Percentiles rank a stretch among this genome's conserved stretches.
Conservation (phyloP, 2,329 filamentous ascomycete species). For the Neocatenulostroma microsporum region DNA sequence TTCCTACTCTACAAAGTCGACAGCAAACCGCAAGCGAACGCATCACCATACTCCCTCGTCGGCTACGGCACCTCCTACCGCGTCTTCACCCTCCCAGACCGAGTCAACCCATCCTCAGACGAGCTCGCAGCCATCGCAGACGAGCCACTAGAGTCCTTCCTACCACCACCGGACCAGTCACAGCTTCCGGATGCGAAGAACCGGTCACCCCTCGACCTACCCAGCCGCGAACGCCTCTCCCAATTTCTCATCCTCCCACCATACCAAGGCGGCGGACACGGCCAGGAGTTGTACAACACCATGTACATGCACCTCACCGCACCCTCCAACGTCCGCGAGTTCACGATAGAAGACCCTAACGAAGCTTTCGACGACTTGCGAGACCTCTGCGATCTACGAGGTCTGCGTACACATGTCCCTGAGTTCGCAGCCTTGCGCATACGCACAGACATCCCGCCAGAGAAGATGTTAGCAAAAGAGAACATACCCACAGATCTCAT, state of each 20-base stretch:
- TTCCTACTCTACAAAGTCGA: constrained; percentile 56
- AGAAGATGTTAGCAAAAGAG: constrained; percentile 42
- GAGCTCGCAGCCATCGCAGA: constrained; percentile 7
- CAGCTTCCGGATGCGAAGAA: constrained; percentile 8
- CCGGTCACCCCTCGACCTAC: constrained; percentile 51
- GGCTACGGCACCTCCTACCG: constrained; percentile 89
- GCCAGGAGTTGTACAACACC: constrained; percentile 68
- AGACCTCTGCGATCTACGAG: constrained; percentile 63
- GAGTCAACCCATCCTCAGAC: constrained; percentile 8
- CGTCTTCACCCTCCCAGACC: constrained; percentile 49
- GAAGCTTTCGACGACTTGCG: constrained; percentile 74
- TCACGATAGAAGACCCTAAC: constrained; percentile 92
- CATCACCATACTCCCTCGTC: constrained; percentile 65
- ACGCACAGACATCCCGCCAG: constrained; percentile 45
- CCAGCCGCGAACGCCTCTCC: constrained; percentile 75
- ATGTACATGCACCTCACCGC: constrained; percentile 67
- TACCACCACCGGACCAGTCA: constrained; percentile 19
- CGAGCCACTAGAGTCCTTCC: constrained; percentile 21
- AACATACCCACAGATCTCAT: constrained; percentile 51
- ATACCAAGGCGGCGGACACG: constrained; percentile 74
- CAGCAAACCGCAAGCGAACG: background rate
- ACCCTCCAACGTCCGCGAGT: constrained; percentile 59
- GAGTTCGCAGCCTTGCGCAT: constrained; percentile 35
- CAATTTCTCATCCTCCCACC: constrained; percentile 89
- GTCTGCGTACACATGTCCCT: constrained; percentile 46